Evolutionary conservation across 768 basidiomycete genomes (phyloP).

Genomic region (Naematelia encephala): DNA sequence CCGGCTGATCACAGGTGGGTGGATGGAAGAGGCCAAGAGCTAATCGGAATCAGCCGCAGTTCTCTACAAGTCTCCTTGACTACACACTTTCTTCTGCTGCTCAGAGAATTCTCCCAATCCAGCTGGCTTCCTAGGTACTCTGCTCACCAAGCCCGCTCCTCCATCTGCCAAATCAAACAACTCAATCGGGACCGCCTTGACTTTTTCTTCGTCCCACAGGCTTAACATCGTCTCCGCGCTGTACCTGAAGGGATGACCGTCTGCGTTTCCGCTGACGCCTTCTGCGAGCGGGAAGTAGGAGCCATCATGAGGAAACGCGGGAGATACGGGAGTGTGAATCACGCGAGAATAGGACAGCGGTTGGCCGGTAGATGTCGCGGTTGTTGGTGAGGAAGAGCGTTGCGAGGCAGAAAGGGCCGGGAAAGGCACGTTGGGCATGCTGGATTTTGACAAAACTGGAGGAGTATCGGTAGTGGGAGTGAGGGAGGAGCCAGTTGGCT

Average conservation of each 20-base stretch:
- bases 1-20: background rate
- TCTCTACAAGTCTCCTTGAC: background rate
- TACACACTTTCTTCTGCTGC: conserved; percentile 78
- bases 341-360: conserved; percentile 39
- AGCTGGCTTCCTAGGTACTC: conserved; percentile 67
- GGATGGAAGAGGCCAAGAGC: background rate
- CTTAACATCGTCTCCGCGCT: conserved; percentile 42
- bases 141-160: conserved; percentile 54
- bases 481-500: conserved; percentile 33
- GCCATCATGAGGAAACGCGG: conserved; percentile 31
- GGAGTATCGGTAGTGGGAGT: conserved; percentile 28
- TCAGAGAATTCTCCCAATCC: conserved; percentile 76
- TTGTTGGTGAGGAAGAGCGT: conserved; percentile 24
- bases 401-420: conserved; percentile 24
- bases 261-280: conserved; percentile 24
- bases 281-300: conserved; percentile 24
- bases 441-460: conserved; percentile 5
- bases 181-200: conserved; percentile 64
- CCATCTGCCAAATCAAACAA: conserved; percentile 60
- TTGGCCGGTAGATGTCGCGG: conserved; percentile 11
- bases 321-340: conserved; percentile 38
- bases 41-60: background rate
- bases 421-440: conserved; percentile 20
- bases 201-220: conserved; percentile 57
- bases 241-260: conserved; percentile 43